These are phyloP conservation scores for Purpureocillium lavendulum DNA, from an alignment of 2,329 filamentous ascomycete species.

Conservation along the genomic window DNA sequence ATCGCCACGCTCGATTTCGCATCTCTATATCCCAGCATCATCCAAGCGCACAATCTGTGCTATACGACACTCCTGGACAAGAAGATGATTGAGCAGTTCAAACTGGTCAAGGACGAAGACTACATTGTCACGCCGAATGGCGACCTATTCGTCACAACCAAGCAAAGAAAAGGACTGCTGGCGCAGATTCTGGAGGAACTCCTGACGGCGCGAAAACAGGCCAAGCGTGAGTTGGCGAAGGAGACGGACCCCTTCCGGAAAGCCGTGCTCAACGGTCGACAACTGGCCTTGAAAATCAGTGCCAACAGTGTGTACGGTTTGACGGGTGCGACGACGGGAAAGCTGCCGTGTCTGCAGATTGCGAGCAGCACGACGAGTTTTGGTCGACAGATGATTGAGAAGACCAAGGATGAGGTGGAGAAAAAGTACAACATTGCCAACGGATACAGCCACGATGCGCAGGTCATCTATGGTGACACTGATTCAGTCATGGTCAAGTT, in stretches of 20 bases:
- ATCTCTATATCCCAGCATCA: conserved; percentile 96
- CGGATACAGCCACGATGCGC: conserved; percentile 86
- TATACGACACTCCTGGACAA: conserved; percentile 83
- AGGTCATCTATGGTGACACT: conserved; percentile 97
- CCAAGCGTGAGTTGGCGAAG: conserved; percentile 78
- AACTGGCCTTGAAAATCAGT: conserved; percentile 90
- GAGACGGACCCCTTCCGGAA: conserved; percentile 97
- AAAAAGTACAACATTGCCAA: conserved; percentile 84
- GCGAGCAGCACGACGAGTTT: conserved; percentile 96
- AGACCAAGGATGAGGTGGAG: conserved; percentile 94
- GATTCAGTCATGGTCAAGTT: conserved; percentile 99
- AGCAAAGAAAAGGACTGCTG: conserved; percentile 83
- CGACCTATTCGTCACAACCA: conserved; percentile 82
- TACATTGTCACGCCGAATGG: conserved; percentile 95
- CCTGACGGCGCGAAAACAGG: conserved; percentile 83
- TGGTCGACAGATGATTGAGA: conserved; percentile 98
- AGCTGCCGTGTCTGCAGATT: conserved; percentile 88
- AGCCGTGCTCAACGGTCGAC: conserved; percentile 93
- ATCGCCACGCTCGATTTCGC: conserved; percentile 98
- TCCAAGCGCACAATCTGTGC: conserved; percentile 96
- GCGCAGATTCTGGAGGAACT: conserved; percentile 95
- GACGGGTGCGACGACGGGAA: conserved; percentile 91
- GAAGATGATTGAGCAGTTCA: conserved; percentile 64
- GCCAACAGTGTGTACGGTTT: conserved; percentile 98
- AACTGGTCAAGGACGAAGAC: conserved; percentile 79